phyloP scores from a whole-genome alignment of 768 basidiomycete species.

The Pisolithus albus region DNA sequence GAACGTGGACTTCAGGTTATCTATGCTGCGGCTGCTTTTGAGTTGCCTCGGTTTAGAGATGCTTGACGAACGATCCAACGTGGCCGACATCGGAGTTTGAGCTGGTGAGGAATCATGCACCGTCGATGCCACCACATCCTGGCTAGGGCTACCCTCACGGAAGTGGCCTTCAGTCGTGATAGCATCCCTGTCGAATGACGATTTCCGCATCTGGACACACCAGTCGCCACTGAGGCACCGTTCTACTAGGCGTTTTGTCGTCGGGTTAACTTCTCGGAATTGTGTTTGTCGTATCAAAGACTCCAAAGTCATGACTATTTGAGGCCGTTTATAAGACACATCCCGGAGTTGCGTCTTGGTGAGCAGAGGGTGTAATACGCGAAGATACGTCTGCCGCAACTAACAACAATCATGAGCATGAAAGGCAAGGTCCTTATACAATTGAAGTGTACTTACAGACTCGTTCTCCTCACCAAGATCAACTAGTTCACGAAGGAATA shows the following conservation, averaged over 20 bases:
- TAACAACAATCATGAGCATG: slow-evolving; percentile 21
- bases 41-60: slow-evolving; percentile 37
- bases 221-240: slow-evolving; percentile 84
- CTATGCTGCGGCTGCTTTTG: slow-evolving; percentile 63
- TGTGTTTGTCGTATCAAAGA: slow-evolving; percentile 64
- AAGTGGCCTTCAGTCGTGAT: slow-evolving; percentile 21
- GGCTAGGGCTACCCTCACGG: slow-evolving; percentile 38
- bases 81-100: slow-evolving; percentile 7
- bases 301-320: slow-evolving; percentile 79
- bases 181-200: slow-evolving; percentile 21
- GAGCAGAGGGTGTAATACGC: slow-evolving; percentile 91
- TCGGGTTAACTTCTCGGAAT: slow-evolving; percentile 78
- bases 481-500: slow-evolving; percentile 89
- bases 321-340: slow-evolving; percentile 84
- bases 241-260: slow-evolving; percentile 87
- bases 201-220: slow-evolving; percentile 64
- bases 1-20: slow-evolving; percentile 39
- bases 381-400: slow-evolving; percentile 92
- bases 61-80: slow-evolving; percentile 13
- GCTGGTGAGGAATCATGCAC: slow-evolving; percentile 27
- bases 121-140: slow-evolving; percentile 35
- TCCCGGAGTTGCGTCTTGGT: slow-evolving; percentile 87
- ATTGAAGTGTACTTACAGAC: slow-evolving; percentile 51
- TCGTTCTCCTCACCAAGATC: slow-evolving; percentile 93
- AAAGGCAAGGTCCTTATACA: background rate